Conservation (phyloP, 2,329 filamentous ascomycete species). For the Nigrospora sphaerica region DNA sequence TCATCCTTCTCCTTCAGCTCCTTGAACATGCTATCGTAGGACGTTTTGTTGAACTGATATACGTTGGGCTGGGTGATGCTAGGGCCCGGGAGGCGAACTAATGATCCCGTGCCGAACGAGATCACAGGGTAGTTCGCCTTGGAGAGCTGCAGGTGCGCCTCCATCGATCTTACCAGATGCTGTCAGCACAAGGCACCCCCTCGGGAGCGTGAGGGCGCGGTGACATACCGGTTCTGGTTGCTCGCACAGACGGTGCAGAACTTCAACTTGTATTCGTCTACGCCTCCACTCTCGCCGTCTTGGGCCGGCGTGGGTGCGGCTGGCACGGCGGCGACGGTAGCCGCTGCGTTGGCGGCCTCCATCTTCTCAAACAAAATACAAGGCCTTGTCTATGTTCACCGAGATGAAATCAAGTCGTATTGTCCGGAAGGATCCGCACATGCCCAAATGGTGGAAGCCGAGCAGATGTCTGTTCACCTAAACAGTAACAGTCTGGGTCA, state of each 20-base stretch:
- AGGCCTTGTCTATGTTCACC: no score
- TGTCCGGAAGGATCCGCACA: slow-evolving; percentile 1
- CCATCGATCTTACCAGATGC: slow-evolving; percentile 66
- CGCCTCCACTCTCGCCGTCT: slow-evolving; percentile 41
- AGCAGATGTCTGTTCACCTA: not conserved
- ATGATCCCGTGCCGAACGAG: slow-evolving; percentile 92
- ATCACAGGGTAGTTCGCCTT: slow-evolving; percentile 88
- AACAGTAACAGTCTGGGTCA: not conserved
- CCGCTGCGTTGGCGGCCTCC: slow-evolving; percentile 35
- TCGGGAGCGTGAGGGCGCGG: not conserved
- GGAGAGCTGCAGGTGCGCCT: slow-evolving; percentile 91
- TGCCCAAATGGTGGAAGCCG: slow-evolving; percentile 3
- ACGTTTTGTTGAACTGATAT: slow-evolving; percentile 96
- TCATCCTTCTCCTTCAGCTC: slow-evolving; percentile 83
- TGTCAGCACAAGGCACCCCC: no score
- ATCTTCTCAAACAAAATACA: slow-evolving; percentile 4
- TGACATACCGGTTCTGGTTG: slow-evolving; percentile 82
- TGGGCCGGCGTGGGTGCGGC: slow-evolving; percentile 20
- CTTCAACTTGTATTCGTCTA: slow-evolving; percentile 74
- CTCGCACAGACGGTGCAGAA: slow-evolving; percentile 99
- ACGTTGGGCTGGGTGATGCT: slow-evolving; percentile 91
- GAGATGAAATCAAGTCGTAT: not conserved
- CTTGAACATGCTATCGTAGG: slow-evolving; percentile 89
- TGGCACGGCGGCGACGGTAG: slow-evolving; percentile 18
- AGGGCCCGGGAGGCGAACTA: slow-evolving; percentile 87